Evolutionary conservation across 495 filamentous ascomycete species (phyloP), one percentile per base, ranked within the genome.

Genomic region (Daldinia decipiens): DNA sequence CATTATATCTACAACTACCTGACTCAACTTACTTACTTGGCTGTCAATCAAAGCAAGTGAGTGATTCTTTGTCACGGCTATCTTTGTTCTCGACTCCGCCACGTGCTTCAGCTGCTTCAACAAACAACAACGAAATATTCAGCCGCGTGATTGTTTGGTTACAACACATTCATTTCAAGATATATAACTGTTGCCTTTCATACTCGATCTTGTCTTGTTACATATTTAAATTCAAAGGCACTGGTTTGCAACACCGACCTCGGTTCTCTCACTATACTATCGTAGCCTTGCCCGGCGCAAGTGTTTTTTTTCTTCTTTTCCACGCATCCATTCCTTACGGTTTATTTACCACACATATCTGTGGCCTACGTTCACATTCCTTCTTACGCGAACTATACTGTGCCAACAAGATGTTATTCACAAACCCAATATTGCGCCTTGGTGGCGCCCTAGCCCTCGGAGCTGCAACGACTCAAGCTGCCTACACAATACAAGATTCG

Each of bases 401-500:
- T 21, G 36, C 9, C 19, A 34, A 43, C 24, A 29, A 24, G 21
- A 77, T 74, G 75, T 26, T 59, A 27, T 75, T 71, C 39, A 39
- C 71, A 13, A 70, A 47, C 29, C 40, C 39, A 31, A 39, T 76
- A 38, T 45, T 40, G 39, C 55, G 70, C 57, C 62, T 78, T 1
- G 54, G 66, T 50, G 70, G 71, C 50, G 32, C 74, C 32, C 31
- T 79, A n/a, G 66, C 65, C 51, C 52, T 76, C 4, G 74, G 68
- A 4, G 70, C 47, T 26, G 24, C 64, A n/a, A 75, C 69, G 9
- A 74, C 76, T 21, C 63, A 77, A 15, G 75, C 78, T 0, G 67
- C 75, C 52, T 86, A 86, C 72, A 69, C 68, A 4, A 74, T 89
- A 15, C 75, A 79, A 57, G 82, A 84, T 56, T 62, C 67, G 57